Base-by-base conservation (phyloP, 495 filamentous ascomycete genomes). In the Glonium stellatum region DNA sequence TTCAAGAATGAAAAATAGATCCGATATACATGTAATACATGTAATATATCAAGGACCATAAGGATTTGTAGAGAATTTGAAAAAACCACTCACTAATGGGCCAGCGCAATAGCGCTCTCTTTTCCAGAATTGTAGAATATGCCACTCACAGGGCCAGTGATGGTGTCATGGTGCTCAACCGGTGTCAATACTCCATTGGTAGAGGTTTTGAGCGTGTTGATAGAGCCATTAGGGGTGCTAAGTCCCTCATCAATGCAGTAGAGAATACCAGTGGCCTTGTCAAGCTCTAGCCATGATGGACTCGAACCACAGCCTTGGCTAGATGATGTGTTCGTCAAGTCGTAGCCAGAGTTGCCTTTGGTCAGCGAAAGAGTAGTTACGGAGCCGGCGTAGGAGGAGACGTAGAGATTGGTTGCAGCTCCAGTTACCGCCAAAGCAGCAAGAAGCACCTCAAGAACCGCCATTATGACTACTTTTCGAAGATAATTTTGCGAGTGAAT, bases 231-330 rank as follows among this genome's bases (percentile, higher is more conserved):
- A 27, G 63, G 55, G 3, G 63, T 64, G 5, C 47, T 44, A 18
- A 66, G 62, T 11, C 64, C 72, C 56, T 75, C 72, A 55, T 73
- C 70, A 11, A 73, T 23, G 62, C 71, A 74, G 62, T 61, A 69
- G 8, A 75, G 62, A n/a, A 60, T 57, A 36, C 61, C 54, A 42
- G 55, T 59, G 22, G 61, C 27, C 11, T 57, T 19, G 55, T 72
- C 69, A 9, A 65, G 35, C 12, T 66, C 68, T 15, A 75, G 65
- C 72, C 72, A 74, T 13, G 63, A 63, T 1, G 73, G 70, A 27
- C 63, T 68, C 25, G 55, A 56, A 8, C 63, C 71, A 56, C 70
- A 72, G 4, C 27, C 5, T 19, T n/a, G 18, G 50, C 13, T 48
- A 15, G 22, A 18, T 8, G 44, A 48, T 48, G 5, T 48, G 13